These are phyloP conservation scores for Cordyceps sp. DNA, from an alignment of 2,329 filamentous ascomycete species.

Conservation along the genomic window DNA sequence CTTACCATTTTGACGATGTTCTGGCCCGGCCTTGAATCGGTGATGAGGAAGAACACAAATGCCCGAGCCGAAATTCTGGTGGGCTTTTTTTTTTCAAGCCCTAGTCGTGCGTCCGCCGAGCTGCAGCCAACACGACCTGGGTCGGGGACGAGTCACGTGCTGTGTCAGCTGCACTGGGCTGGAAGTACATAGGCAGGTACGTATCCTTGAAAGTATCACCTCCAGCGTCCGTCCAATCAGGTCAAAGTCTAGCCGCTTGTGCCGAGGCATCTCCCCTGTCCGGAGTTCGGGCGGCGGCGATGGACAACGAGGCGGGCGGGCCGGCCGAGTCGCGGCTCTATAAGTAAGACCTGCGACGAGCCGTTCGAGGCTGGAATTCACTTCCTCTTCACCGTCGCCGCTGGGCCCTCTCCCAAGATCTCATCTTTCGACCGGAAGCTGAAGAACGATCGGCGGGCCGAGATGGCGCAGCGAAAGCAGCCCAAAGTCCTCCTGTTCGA, in stretches of 20 bases:
- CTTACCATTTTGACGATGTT: constrained; percentile 55
- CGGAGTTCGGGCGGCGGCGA: no score
- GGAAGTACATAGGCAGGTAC: no score
- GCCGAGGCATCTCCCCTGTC: no score
- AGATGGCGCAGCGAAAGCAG: constrained; percentile 26
- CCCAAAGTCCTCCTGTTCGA: constrained; percentile 79
- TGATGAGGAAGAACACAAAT: constrained; percentile 11
- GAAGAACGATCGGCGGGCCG: constrained; percentile 12
- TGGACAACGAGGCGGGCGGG: no score
- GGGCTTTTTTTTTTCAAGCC: constrained; percentile 23
- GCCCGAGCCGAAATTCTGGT: constrained; percentile 23
- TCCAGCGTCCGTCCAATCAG: no score
- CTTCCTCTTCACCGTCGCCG: no score
- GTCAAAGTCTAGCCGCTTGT: no score
- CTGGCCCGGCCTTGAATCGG: constrained; percentile 18
- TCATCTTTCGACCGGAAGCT: constrained; percentile 13
- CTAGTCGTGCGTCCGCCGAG: constrained; percentile 15
- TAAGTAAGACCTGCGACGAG: neutral
- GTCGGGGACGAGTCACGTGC: constrained; percentile 24
- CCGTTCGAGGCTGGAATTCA: no score
- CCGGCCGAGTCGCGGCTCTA: neutral
- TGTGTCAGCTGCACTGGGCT: neutral
- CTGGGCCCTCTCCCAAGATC: no score
- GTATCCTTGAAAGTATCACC: no score
- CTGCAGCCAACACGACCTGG: constrained; percentile 9